These are phyloP conservation scores for Diaporthe sp. DNA, from an alignment of 2,329 filamentous ascomycete genomes.

Conservation along the genomic window DNA sequence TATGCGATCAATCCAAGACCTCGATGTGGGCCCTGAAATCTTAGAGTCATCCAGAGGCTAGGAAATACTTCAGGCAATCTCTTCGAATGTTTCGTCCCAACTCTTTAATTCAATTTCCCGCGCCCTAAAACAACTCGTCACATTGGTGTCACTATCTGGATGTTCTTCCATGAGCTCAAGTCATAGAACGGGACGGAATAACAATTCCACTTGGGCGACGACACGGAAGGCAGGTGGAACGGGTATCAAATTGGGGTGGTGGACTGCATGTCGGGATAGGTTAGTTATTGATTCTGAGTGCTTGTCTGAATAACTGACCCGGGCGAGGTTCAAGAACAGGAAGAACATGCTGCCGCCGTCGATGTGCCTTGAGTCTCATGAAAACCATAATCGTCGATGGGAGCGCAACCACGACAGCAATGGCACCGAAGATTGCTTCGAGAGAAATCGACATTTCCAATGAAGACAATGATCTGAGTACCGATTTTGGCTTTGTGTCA, in stretches of 20 bases:
- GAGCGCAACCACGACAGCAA: neutral
- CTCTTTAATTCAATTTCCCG: neutral
- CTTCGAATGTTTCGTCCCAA: neutral
- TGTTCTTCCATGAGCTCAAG: neutral
- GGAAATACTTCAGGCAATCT: neutral
- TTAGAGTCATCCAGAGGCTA: neutral
- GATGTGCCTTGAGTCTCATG: neutral
- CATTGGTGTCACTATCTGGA: too few species aligned
- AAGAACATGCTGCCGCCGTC: neutral
- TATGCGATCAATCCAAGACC: neutral
- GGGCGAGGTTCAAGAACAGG: neutral
- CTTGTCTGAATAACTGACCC: neutral
- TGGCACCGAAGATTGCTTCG: neutral
- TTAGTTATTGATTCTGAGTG: neutral
- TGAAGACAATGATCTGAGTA: too few species aligned
- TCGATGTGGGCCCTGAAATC: neutral
- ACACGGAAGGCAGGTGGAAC: neutral
- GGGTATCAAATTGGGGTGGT: neutral
- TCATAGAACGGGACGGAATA: neutral
- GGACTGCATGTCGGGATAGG: neutral
- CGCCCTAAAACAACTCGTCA: neutral
- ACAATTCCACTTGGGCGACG: neutral
- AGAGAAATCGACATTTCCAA: constrained; percentile 1
- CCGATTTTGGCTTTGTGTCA: too few species aligned
- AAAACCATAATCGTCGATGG: neutral